A percentile compares a stretch with the other conserved stretches of the same genome.
Evolutionary conservation across 1,284 basidiomycete species (phyloP).

Genomic region (Ceratobasidium sp.): DNA sequence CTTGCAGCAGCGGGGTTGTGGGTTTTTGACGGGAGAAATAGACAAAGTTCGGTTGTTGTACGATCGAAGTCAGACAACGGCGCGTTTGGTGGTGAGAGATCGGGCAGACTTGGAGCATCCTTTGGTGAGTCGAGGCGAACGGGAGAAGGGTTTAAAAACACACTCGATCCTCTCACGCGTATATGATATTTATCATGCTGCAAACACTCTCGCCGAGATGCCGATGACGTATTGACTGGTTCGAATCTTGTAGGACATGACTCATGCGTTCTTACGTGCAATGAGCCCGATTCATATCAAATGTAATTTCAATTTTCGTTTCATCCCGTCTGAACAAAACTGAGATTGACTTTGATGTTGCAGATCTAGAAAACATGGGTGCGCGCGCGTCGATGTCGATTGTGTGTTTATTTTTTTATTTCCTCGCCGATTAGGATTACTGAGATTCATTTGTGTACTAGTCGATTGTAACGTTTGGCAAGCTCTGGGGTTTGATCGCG

Average conservation of each 20-base stretch:
- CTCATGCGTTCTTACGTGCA: slow-evolving; percentile 86
- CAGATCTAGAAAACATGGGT: slow-evolving; percentile 84
- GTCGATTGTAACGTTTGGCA: slow-evolving; percentile 88
- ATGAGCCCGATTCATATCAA: slow-evolving; percentile 93
- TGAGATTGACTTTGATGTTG: slow-evolving; percentile 46
- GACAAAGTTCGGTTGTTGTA: slow-evolving; percentile 89
- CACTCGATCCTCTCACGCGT: too few relatives aligned
- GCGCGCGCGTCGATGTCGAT: slow-evolving; percentile 89
- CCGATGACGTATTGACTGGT: slow-evolving; percentile 47
- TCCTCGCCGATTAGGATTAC: too few relatives aligned
- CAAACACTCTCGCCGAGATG: too few relatives aligned
- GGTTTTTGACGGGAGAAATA: slow-evolving; percentile 51
- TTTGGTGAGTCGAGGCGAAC: slow-evolving; percentile 62
- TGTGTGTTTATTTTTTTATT: too few relatives aligned
- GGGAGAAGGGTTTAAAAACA: background rate
- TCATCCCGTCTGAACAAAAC: slow-evolving; percentile 17
- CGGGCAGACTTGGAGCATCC: slow-evolving; percentile 79
- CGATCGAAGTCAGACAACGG: slow-evolving; percentile 82
- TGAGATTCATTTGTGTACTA: slow-evolving; percentile 56
- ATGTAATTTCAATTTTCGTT: too few relatives aligned
- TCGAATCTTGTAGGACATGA: slow-evolving; percentile 75
- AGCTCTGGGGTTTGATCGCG: slow-evolving; percentile 87
- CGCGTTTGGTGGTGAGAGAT: slow-evolving; percentile 79
- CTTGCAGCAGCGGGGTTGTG: background rate
- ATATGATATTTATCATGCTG: too few relatives aligned